Evolutionary conservation across 1,284 basidiomycete genomes (phyloP).

Genomic region (Cutaneotrichosporon dermatis): DNA sequence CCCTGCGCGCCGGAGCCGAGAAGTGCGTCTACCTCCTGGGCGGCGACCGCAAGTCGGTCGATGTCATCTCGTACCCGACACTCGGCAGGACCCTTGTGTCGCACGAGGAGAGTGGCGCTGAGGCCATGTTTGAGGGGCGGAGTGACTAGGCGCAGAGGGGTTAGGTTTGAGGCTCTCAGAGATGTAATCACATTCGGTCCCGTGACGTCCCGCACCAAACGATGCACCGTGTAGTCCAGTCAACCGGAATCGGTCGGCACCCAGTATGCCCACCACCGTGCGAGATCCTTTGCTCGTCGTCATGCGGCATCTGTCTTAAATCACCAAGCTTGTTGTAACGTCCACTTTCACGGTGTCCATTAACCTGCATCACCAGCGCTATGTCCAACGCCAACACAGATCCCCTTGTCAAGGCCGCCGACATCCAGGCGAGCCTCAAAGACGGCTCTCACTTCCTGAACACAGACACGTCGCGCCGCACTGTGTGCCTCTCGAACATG

Average conservation of each 20-base stretch:
- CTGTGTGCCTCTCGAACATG: slow-evolving; percentile 20
- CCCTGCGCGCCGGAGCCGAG: slow-evolving; percentile 7
- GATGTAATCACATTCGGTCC: too few species aligned
- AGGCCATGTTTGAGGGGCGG: slow-evolving; percentile 14
- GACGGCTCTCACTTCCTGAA: slow-evolving; percentile 19
- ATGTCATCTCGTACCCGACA: slow-evolving; percentile 17
- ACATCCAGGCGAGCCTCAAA: slow-evolving; percentile 14
- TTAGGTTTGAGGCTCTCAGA: too few species aligned
- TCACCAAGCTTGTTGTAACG: too few species aligned
- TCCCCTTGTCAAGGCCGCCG: slow-evolving; percentile 20
- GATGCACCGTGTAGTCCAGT: not conserved
- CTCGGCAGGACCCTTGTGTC: slow-evolving; percentile 16
- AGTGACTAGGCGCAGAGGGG: not conserved
- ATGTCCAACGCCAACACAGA: slow-evolving; percentile 6
- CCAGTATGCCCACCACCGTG: not conserved
- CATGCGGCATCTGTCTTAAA: too few species aligned
- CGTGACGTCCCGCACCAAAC: too few species aligned
- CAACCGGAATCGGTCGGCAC: not conserved
- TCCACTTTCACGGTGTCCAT: not conserved
- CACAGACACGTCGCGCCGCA: slow-evolving; percentile 5
- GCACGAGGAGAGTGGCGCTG: slow-evolving; percentile 12
- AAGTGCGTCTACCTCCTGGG: slow-evolving; percentile 15
- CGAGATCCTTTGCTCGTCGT: too few species aligned
- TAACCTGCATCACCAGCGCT: not conserved
- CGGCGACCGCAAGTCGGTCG: slow-evolving; percentile 13